Evolutionary conservation across 2,329 filamentous ascomycete species (phyloP).

Genomic region (Microcera coccophila): DNA sequence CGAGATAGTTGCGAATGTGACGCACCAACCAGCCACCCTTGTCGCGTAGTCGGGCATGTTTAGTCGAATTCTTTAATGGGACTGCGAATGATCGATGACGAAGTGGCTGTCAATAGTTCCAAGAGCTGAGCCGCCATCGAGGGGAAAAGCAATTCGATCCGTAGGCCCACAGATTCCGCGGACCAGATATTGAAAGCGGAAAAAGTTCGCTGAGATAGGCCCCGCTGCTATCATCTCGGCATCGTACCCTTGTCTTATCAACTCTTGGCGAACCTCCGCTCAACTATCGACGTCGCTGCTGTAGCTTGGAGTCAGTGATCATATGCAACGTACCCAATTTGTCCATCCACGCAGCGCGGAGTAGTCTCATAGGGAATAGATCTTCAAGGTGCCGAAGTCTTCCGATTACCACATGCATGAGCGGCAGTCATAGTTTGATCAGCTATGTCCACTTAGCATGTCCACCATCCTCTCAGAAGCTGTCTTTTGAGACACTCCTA

Average conservation of each 20-base stretch:
- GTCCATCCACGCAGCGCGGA: not conserved
- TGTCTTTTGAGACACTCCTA: conserved; percentile 20
- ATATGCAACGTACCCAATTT: no score
- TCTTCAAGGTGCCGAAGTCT: conserved; percentile 6
- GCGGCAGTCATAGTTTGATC: conserved; percentile 1
- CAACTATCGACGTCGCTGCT: no score
- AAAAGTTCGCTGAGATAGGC: no score
- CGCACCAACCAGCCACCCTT: not conserved
- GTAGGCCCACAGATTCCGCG: conserved; percentile 6
- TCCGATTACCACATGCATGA: conserved; percentile 9
- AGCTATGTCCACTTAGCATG: conserved; percentile 1
- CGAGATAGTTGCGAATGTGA: not conserved
- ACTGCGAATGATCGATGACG: not conserved
- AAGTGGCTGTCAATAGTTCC: not conserved
- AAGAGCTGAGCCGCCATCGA: not conserved
- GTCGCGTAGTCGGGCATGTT: no score
- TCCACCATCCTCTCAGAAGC: not conserved
- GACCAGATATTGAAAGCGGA: no score
- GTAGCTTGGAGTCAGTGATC: no score
- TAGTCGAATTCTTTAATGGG: not conserved
- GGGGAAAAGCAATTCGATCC: conserved; percentile 9
- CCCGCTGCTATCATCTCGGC: no score
- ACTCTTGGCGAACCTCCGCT: no score
- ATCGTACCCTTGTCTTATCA: no score
- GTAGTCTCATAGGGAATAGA: conserved; percentile 11